Percentiles rank a stretch among this genome's conserved stretches.
phyloP scores from a whole-genome alignment of 495 filamentous ascomycete species.

The Daldinia vernicosa region DNA sequence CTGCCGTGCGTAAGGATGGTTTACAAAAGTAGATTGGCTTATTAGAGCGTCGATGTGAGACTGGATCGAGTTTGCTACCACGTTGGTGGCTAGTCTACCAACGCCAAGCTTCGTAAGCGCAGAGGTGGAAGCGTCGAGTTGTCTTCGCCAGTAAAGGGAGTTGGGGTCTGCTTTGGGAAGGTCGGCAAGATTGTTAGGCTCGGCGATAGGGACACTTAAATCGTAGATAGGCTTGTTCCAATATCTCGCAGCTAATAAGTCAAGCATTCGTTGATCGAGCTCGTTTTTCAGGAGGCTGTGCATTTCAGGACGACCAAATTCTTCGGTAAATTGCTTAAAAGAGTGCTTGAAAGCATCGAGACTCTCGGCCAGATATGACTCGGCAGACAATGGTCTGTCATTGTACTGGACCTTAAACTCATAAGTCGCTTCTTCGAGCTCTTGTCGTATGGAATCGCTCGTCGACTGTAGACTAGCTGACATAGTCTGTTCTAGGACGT shows the following conservation, averaged over 20 bases:
- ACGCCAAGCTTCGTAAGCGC: conserved; percentile 93
- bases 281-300: conserved; percentile 89
- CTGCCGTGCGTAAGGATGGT: conserved; percentile 89
- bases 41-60: conserved; percentile 83
- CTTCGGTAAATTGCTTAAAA: conserved; percentile 90
- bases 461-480: conserved; percentile 86
- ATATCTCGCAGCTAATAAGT: conserved; percentile 92
- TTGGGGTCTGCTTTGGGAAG: conserved; percentile 85
- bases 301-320: conserved; percentile 89
- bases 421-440: conserved; percentile 96
- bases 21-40: conserved; percentile 78
- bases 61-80: conserved; percentile 88
- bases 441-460: conserved; percentile 89
- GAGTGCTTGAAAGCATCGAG: conserved; percentile 97
- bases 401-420: conserved; percentile 99
- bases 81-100: conserved; percentile 88
- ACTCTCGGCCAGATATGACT: conserved; percentile 94
- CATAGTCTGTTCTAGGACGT: conserved; percentile 97
- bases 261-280: conserved; percentile 92
- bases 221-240: conserved; percentile 97
- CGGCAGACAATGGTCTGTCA: conserved; percentile 90
- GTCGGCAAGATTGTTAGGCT: conserved; percentile 76
- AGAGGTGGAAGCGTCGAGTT: conserved; percentile 91
- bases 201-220: conserved; percentile 65
- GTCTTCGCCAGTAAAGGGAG: conserved; percentile 89